Evolutionary conservation across 768 basidiomycete species (phyloP), one percentile per base, ranked within the genome.

Genomic region (Leucosporidium scottii): DNA sequence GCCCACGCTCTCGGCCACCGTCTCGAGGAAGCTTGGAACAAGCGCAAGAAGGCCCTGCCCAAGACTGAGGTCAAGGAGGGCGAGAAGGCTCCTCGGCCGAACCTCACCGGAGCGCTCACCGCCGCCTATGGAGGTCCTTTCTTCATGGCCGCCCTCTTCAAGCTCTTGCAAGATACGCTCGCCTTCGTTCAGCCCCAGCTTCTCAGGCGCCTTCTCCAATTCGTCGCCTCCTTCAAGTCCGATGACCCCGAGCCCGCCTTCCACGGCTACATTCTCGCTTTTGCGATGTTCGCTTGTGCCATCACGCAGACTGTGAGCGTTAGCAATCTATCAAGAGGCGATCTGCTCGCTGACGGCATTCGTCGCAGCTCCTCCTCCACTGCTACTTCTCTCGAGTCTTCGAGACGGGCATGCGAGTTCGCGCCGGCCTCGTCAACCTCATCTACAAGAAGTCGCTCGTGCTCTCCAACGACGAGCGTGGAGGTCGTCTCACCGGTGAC

Each of bases 151-250:
- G 78, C 78, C 44, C 15, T 80, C 25, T 75, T 77, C 71, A 76
- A 76, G 62, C 59, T 70, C n/a, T 47, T 71, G 1, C 90, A 93
- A 76, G 94, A 98, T 75, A 79, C 81, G 31, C 80, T 97, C 25
- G 85, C 86, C 0, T 97, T 96, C 78, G 77, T 85, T 10, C 93
- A 97, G 75, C 94, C 94, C 0, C 87, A 92, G 75, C 82, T 96
- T 2, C 83, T 98, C 28, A 85, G 89, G 10, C 82, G 85, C 74
- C 80, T 98, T 7, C 81, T 97, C 60, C 79, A 83, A 13, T 97
- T 90, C 76, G 93, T 98, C 55, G 85, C 89, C 0, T 78, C 80
- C 4, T 96, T 94, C 77, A 87, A 89, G 66, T 65, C 75, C 70
- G 67, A 67, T 63, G 53, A 73, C 39, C 77, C 79, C 76, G 60